Evolutionary conservation across 805 yeast genomes (phyloP), one percentile per base, ranked within the genome.

Genomic region (Wickerhamomyces queroliae): DNA sequence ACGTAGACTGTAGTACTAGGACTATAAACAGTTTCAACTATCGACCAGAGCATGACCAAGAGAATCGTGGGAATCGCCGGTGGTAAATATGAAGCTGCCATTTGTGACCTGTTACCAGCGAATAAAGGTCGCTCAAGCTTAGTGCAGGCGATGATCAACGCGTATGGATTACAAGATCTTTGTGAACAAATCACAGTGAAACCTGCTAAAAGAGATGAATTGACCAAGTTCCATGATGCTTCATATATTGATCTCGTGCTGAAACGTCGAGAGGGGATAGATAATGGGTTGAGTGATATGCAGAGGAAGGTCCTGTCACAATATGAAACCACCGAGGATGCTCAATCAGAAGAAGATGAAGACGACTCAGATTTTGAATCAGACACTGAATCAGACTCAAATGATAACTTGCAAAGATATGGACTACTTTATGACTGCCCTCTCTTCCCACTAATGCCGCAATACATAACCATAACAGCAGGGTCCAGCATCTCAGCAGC

Each of bases 351-450:
- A 11, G 42, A 33, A 2, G 41, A 40, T 25, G 25, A 15, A 17
- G 19, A 27, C 10, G 31, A 21, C 18, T 20, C 25, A 12, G 40
- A 32, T 12, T 12, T 22, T 5, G 27, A 28, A 11, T 35, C 27
- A 31, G 37, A 39, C 7, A 39, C 22, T 5, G 27, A 28, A 11
- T 35, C 27, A 31, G 37, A 39, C 7, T 40, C 22, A 20, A 38
- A 34, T 3, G 37, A 41, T 15, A 41, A 43, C 9, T 40, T 65
- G 4, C 57, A 57, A 33, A 28, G 45, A 19, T 77, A 40, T 52
- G 86, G 86, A 0, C 56, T 83, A 5, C 56, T 57, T 13, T 74
- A 73, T 43, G 93, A 83, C 53, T 83, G 90, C 53, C 82, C 82
- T 1, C 48, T 72, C 1, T 83, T 83, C 50, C 76, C 80, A 0